Evolutionary conservation across 495 filamentous ascomycete genomes (phyloP), one percentile per base, ranked within the genome.

Genomic region (Neurospora intermedia): DNA sequence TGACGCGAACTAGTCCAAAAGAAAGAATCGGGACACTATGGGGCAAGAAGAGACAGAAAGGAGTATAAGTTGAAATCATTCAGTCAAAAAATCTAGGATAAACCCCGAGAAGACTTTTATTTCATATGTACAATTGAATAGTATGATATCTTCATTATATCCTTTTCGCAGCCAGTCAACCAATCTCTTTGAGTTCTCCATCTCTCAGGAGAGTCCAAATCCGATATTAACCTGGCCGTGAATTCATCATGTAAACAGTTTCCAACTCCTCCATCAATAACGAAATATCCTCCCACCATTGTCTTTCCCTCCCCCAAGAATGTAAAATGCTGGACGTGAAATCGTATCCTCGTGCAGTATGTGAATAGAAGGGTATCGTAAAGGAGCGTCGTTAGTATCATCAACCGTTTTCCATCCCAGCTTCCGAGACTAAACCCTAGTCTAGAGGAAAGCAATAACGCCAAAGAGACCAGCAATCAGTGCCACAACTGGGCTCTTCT

Each of bases 401-500:
- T 66, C 8, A 66, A 66, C 54, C 27, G 48, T 59, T 66, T 62
- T 66, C 10, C 15, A 62, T 41, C 40, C 9, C 39, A 39, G 27
- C 48, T 59, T 59, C 20, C 6, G 2, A 62, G 54, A 35, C 27
- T 38, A 69, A 74, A 73, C 15, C 71, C 77, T 79, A 84, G 13
- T 70, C 77, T 79, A 85, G 48, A 85, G 75, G 46, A 85, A 69
- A 31, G 76, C 79, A 11, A 80, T 74, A 18, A 82, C 74, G n/a
- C 80, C 83, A 10, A 84, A 72, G 20, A 83, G 35, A 18, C 83
- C 83, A 20, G 81, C 77, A 18, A 83, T 38, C 0, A 83, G 72
- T 7, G 81, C 83, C 4, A 77, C 79, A 7, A 72, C 80, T 3
- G 81, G 80, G 23, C 78, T 72, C 16, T 71, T 77, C 43, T 75